Base-by-base conservation (phyloP, 2,329 filamentous ascomycete genomes). In the Paraphoma chrysanthemicola region DNA sequence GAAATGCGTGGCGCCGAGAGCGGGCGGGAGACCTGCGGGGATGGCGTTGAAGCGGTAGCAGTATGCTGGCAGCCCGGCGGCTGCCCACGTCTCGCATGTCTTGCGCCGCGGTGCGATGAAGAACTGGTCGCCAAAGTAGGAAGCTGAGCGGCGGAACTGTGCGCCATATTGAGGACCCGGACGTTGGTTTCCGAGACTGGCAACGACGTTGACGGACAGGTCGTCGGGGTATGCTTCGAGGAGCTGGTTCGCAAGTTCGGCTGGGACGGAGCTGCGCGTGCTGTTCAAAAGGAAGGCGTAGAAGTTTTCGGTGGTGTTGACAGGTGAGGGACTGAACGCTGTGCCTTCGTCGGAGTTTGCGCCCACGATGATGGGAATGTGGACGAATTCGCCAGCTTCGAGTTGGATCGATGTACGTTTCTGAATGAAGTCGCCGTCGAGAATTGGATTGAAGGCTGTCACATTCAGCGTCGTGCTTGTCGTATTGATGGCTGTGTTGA, bases 301-400 rank as follows among this genome's bases (percentile, higher is more conserved):
- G 66, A 88, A 85, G 48, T 87, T 79, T 14, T 76, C 80, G 10
- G 80, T 83, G 1, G 82, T 85, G 67, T 88, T 83, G 58, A 89
- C 82, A 14, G 81, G 83, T 6, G 58, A 70, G 10, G 81, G 80
- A 0, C 79, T 82, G 64, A 88, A 89, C 1, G 78, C 77, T 0
- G 83, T 83, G 2, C 87, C 89, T 69, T 91, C 89, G 63, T 91
- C 88, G 1, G 83, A 83, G 70, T 90, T 90, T 36, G 82, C 83
- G 6, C 89, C 88, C 33, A 82, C 77, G 6, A 91, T 79, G 41
- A 90, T 82, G 1, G 88, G 86, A 0, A 90, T 85, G 50, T 85
- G 81, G 53, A 89, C 83, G 60, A 90, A 90, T 16, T 82, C 81
- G 45, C 87, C 87, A 5, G 80, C 71, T 1, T 77, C 74, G 6